phyloP scores from a whole-genome alignment of 2,329 filamentous ascomycete genomes.

The Paracorniculantispora psalliotae region DNA sequence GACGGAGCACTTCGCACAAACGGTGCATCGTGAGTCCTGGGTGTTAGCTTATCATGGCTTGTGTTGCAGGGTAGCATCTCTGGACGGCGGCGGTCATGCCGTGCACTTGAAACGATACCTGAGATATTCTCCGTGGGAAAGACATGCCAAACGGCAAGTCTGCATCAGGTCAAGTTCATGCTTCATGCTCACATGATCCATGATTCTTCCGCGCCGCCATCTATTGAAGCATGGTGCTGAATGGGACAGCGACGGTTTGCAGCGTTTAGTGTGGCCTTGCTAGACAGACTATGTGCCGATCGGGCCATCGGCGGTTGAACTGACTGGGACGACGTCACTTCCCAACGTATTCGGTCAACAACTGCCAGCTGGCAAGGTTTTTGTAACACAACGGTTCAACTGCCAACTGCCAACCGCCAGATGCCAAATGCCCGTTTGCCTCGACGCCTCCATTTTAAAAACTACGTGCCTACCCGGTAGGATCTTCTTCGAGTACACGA shows the following conservation, averaged over 20 bases:
- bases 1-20: too few species aligned
- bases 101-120: neutral
- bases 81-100: too few species aligned
- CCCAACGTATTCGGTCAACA: too few species aligned
- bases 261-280: neutral
- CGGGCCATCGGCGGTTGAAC: neutral
- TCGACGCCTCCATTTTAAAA: neutral
- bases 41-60: neutral
- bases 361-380: neutral
- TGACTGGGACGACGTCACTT: neutral
- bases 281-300: neutral
- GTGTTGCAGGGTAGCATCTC: neutral
- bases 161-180: neutral
- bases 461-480: neutral
- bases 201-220: neutral
- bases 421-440: neutral
- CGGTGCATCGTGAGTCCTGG: neutral
- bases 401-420: neutral
- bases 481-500: neutral
- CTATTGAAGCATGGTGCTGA: neutral
- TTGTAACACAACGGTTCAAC: neutral
- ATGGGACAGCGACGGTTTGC: neutral
- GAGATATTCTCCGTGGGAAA: neutral
- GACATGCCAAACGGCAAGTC: neutral
- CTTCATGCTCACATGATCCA: neutral